These are phyloP conservation scores for Lipomyces sp. DNA, from an alignment of 805 yeast genomes.

Conservation along the genomic window DNA sequence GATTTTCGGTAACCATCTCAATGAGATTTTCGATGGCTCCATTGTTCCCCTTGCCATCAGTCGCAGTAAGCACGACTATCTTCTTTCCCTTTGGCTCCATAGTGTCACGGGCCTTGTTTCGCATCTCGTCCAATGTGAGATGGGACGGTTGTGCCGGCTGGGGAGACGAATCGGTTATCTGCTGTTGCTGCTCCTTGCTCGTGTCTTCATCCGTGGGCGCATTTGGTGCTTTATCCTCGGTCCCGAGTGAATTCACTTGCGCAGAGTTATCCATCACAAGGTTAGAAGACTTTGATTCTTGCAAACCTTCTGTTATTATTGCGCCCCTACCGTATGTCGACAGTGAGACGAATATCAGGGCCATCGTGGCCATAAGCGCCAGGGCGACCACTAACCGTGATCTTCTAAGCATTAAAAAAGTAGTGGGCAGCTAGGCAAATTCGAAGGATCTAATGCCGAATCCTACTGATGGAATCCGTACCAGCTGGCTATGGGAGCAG, in stretches of 20 bases:
- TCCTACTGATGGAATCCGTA: too few species aligned
- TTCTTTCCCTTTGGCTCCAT: slow-evolving; percentile 33
- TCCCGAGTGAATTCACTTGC: slow-evolving; percentile 5
- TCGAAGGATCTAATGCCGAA: background rate
- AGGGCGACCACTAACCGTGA: background rate
- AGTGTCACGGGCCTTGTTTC: slow-evolving; percentile 6
- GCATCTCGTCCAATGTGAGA: slow-evolving; percentile 5
- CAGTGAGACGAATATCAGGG: background rate
- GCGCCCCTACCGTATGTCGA: background rate
- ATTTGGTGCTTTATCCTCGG: background rate
- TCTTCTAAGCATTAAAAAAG: background rate
- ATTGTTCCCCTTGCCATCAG: slow-evolving; percentile 37
- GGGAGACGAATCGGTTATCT: background rate
- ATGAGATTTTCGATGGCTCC: slow-evolving; percentile 20
- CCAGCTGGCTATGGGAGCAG: background rate
- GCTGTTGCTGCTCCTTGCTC: background rate
- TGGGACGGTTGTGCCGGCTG: background rate
- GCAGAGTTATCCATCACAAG: slow-evolving; percentile 15
- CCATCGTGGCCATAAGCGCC: background rate
- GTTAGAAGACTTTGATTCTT: background rate
- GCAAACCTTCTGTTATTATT: slow-evolving; percentile 1
- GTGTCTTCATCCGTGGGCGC: background rate
- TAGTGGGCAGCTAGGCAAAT: background rate
- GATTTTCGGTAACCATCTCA: slow-evolving; percentile 37
- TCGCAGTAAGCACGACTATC: slow-evolving; percentile 37